Evolutionary conservation across 495 filamentous ascomycete genomes (phyloP).

Genomic region (Hyaloscypha variabilis): DNA sequence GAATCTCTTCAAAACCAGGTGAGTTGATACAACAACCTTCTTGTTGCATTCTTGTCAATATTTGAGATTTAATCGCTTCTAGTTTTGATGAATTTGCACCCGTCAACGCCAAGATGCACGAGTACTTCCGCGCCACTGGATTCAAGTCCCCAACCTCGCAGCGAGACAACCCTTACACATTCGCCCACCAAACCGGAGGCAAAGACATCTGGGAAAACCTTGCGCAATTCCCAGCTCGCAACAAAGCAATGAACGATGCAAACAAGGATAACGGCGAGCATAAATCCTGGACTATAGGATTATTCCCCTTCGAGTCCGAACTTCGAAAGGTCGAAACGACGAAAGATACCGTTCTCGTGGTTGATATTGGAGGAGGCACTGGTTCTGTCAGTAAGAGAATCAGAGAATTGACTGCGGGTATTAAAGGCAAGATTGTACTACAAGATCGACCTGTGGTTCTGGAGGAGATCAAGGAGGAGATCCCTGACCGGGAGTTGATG

Average conservation of each 20-base stretch:
- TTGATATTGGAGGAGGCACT: not conserved
- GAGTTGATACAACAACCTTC: too few species aligned
- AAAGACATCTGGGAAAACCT: not conserved
- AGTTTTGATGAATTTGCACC: too few species aligned
- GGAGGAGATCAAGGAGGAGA: not conserved
- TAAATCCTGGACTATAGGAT: not conserved
- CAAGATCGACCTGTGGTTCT: not conserved
- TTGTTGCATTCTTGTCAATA: too few species aligned
- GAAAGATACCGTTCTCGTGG: not conserved
- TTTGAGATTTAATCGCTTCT: too few species aligned
- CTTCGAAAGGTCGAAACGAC: not conserved
- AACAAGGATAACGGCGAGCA: conserved; percentile 6
- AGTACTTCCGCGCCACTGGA: not conserved
- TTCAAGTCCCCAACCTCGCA: not conserved
- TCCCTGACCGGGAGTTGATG: too few species aligned
- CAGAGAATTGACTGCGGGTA: not conserved
- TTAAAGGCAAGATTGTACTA: not conserved
- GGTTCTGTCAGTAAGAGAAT: not conserved
- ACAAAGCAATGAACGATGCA: not conserved
- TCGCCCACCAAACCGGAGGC: not conserved
- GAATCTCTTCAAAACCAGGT: not conserved
- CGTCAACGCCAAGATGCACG: not conserved
- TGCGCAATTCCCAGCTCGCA: not conserved
- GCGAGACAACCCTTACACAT: not conserved
- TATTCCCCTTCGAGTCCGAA: not conserved